phyloP scores from a whole-genome alignment of 768 basidiomycete species.

The Infundibulicybe gibba region DNA sequence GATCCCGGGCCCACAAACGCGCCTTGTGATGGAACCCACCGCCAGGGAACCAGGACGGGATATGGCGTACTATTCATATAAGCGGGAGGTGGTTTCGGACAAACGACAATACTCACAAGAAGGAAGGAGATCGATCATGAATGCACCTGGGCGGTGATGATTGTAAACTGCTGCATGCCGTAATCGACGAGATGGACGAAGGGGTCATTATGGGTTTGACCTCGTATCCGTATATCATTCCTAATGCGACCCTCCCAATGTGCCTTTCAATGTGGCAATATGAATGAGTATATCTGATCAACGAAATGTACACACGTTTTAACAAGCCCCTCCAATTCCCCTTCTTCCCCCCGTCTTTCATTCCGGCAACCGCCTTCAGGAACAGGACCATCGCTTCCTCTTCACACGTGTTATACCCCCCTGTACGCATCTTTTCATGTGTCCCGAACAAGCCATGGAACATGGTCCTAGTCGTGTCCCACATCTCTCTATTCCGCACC shows the following conservation, averaged over 20 bases:
- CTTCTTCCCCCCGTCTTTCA: too few species aligned
- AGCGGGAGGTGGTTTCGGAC: too few species aligned
- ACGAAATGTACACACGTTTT: too few species aligned
- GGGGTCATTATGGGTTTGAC: conserved; percentile 17
- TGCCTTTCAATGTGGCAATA: background rate
- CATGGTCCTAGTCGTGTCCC: too few species aligned
- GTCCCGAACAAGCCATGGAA: too few species aligned
- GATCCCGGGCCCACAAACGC: background rate
- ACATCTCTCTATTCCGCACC: too few species aligned
- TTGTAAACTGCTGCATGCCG: conserved; percentile 11
- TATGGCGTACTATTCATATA: conserved; percentile 2
- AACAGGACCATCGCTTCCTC: too few species aligned
- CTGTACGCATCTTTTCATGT: too few species aligned
- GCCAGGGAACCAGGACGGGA: conserved; percentile 8
- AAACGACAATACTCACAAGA: conserved; percentile 6
- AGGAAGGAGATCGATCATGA: conserved; percentile 19
- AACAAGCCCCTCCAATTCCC: too few species aligned
- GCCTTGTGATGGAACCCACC: background rate
- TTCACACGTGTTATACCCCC: too few species aligned
- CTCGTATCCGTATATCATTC: conserved; percentile 23
- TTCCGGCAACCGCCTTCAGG: too few species aligned
- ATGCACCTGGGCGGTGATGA: conserved; percentile 11
- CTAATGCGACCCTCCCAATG: conserved; percentile 16
- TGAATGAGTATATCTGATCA: too few species aligned
- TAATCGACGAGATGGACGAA: conserved; percentile 16